phyloP scores from a whole-genome alignment of 768 basidiomycete species.

The Crepidotus variabilis region DNA sequence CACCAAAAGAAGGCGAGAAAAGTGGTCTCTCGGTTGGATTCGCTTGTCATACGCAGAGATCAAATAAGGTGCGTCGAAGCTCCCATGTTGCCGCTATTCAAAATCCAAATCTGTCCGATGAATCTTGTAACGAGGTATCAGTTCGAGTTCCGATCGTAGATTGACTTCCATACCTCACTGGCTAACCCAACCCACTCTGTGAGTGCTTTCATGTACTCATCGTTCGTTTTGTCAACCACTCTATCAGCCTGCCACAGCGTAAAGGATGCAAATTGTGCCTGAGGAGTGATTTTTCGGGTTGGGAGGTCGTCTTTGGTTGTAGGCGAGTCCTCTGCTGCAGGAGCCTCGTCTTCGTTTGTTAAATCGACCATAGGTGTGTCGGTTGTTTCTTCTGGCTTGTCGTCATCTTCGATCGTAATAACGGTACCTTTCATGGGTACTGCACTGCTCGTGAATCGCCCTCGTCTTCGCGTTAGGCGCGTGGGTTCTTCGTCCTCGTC shows the following conservation, averaged over 20 bases:
- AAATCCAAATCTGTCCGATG: neutral
- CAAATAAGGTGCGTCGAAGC: too few relatives aligned
- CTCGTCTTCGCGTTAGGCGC: constrained; percentile 16
- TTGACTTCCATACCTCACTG: constrained; percentile 44
- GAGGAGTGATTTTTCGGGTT: constrained; percentile 38
- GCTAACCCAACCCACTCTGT: constrained; percentile 70
- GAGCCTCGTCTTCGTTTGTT: neutral
- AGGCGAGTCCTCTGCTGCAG: neutral
- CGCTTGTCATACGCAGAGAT: too few relatives aligned
- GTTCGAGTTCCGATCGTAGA: neutral
- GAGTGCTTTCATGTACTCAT: constrained; percentile 69
- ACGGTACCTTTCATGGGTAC: constrained; percentile 17
- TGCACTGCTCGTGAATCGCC: constrained; percentile 24
- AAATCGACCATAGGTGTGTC: neutral
- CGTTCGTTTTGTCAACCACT: constrained; percentile 61
- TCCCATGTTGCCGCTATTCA: neutral
- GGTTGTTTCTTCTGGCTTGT: constrained; percentile 15
- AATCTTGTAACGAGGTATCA: neutral
- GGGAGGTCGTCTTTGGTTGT: constrained; percentile 12
- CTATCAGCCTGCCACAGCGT: constrained; percentile 77
- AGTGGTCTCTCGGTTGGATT: too few relatives aligned
- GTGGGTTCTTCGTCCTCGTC: constrained; percentile 3
- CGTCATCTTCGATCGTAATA: constrained; percentile 20
- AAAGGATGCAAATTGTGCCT: constrained; percentile 59
- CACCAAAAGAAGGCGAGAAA: too few relatives aligned